These are phyloP conservation scores for Prunus armeniaca DNA, from an alignment of 306 rosid genomes.

Conservation along the genomic window DNA sequence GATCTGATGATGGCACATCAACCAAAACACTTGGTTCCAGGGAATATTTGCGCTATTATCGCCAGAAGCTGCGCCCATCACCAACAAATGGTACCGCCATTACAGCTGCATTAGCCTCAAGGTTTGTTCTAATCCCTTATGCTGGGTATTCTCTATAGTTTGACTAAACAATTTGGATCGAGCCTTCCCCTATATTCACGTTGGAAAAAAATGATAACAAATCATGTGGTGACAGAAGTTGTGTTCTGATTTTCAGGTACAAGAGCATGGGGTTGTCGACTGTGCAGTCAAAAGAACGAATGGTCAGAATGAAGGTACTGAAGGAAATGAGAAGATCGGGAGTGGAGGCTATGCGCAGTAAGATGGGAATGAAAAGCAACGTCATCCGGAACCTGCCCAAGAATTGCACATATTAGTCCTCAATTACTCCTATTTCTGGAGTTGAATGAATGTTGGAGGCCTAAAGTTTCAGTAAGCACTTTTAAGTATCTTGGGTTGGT, in stretches of 20 bases:
- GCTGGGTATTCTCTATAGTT: background rate
- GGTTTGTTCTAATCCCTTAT: slow-evolving; percentile 41
- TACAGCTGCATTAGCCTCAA: slow-evolving; percentile 76
- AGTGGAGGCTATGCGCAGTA: slow-evolving; percentile 78
- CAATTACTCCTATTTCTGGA: too few relatives aligned
- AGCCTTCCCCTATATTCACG: background rate
- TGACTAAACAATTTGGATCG: background rate
- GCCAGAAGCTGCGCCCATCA: slow-evolving; percentile 88
- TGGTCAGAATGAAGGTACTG: slow-evolving; percentile 87
- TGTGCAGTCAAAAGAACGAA: slow-evolving; percentile 66
- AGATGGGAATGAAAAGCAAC: slow-evolving; percentile 86
- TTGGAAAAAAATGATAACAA: background rate
- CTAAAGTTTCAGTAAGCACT: background rate
- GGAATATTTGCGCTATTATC: slow-evolving; percentile 88
- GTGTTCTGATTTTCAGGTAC: slow-evolving; percentile 51
- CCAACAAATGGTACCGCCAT: slow-evolving; percentile 45
- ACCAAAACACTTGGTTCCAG: slow-evolving; percentile 84
- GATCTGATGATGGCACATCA: slow-evolving; percentile 42
- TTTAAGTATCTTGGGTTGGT: background rate
- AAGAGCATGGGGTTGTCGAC: slow-evolving; percentile 93
- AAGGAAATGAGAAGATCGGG: slow-evolving; percentile 80
- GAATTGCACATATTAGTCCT: slow-evolving; percentile 59
- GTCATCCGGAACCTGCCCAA: slow-evolving; percentile 91
- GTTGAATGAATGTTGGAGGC: background rate
- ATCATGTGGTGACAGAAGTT: background rate